Base-by-base conservation (phyloP, 176 grass and related monocot species). In the Musa itinerans region DNA sequence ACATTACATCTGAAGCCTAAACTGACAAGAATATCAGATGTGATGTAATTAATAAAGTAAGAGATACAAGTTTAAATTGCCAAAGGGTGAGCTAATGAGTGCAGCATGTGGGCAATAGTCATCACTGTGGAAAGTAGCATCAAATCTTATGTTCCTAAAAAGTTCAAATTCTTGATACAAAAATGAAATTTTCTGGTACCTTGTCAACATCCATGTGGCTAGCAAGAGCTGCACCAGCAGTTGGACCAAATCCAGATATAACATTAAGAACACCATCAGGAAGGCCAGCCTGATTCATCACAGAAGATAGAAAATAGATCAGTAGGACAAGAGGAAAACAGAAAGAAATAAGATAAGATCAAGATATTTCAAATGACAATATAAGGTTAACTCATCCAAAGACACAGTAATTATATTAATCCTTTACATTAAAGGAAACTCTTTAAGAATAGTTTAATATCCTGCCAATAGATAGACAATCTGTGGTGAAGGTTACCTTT, bases 121-220 rank as follows among this genome's bases (percentile, higher is more conserved):
- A 6, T 43, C 34, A 6, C 0, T 43, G 34, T 43, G 34, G 34
- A 6, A 6, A 43, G 34, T 43, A 43, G 34, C 34, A 43, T 43
- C 34, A 43, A 43, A n/a, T 48, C 48, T 11, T 17, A 19, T 48
- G 43, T 25, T 49, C 19, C 23, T n/a, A 24, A 67, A 8, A 13
- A 54, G 27, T 24, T 24, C 2, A 5, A 75, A 24, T 25, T 29
- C 24, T 26, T 9, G 57, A 27, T 9, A 56, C 27, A 74, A 19
- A 22, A 10, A 8, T 10, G 24, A 57, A 8, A 52, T 27, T 56
- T 17, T 70, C 70, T 1, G 15, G 70, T 84, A 93, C 93, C 93
- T 98, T 98, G 69, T 98, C 90, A 5, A 93, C 90, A 20, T 74
- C 95, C 90, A 93, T 89, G 80, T 98, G 90, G 58, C 88, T 86